phyloP scores from a whole-genome alignment of 352 stramenopile species.

The Globisporangium sylvaticum region DNA sequence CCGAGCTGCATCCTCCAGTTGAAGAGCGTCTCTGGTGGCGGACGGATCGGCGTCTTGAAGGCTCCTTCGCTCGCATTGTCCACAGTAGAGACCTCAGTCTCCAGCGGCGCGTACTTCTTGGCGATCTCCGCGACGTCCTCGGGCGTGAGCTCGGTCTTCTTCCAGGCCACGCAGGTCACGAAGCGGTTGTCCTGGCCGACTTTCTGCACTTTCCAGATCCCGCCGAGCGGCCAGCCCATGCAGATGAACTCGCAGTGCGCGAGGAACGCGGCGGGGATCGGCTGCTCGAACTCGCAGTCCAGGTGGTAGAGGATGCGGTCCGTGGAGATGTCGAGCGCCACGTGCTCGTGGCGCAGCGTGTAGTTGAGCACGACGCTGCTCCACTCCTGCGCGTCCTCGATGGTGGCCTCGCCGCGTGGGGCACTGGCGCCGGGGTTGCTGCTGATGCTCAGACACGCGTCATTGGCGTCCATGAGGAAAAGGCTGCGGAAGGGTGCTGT shows the following conservation, averaged over 20 bases:
- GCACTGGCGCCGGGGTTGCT: background rate
- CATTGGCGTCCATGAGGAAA: slow-evolving; percentile 5
- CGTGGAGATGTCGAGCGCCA: slow-evolving; percentile 40
- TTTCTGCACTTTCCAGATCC: slow-evolving; percentile 47
- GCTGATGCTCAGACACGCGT: background rate
- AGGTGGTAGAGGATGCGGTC: slow-evolving; percentile 48
- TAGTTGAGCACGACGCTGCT: slow-evolving; percentile 42
- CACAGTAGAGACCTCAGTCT: background rate
- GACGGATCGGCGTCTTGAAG: background rate
- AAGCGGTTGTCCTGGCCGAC: slow-evolving; percentile 26
- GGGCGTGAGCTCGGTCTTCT: slow-evolving; percentile 44
- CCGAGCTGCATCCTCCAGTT: slow-evolving; percentile 59
- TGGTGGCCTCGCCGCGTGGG: background rate
- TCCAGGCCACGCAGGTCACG: slow-evolving; percentile 42
- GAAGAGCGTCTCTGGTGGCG: slow-evolving; percentile 30
- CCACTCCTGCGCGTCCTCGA: slow-evolving; percentile 38
- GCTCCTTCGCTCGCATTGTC: background rate
- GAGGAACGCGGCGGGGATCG: slow-evolving; percentile 30
- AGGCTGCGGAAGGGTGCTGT: too few relatives aligned
- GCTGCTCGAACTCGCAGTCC: slow-evolving; percentile 33
- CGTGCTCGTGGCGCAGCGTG: slow-evolving; percentile 40
- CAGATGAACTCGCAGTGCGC: slow-evolving; percentile 39
- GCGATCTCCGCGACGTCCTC: slow-evolving; percentile 35
- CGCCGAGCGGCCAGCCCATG: slow-evolving; percentile 42
- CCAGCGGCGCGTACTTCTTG: slow-evolving; percentile 27